Evolutionary conservation across 1,284 basidiomycete species (phyloP), one percentile per base, ranked within the genome.

Genomic region (Sporisorium graminicola): DNA sequence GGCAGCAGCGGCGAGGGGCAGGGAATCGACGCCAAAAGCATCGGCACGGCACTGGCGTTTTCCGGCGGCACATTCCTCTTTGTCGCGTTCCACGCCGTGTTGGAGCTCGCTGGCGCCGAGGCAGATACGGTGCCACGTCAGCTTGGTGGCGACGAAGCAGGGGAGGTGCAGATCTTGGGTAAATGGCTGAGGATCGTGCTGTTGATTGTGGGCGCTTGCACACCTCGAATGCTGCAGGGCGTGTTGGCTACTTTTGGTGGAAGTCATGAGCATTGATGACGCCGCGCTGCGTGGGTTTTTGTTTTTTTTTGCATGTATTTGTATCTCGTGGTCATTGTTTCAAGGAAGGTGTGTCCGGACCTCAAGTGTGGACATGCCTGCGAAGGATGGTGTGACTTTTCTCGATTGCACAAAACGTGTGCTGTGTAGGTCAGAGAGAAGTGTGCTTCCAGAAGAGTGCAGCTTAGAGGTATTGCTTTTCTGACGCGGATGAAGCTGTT

Each of bases 61-160:
- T 94, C 93, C 18, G 95, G 94, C 42, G 95, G 95, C 16, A 94
- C 94, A 1, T 98, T 98, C 86, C 88, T 98, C 31, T 98, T 95
- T 83, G 95, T 98, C 35, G 94, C 95, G 0, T 95, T 95, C 2
- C 85, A 86, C 40, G 83, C 84, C 0, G 79, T 86, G 26, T 63
- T 82, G 20, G 79, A 84, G 46, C 68, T 81, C 20, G 76, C 82
- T 2, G 73, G 75, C 2, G 62, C 55, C 1, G 66, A 73, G 16
- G 75, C 75, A 12, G 75, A 77, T 44, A 61, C 56, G 0, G 42
- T 70, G n/a, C 43, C 52, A 1, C 13, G 47, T 3, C 43, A 18
- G 3, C 12, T 7, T 14, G 42, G 20, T 4, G 51, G 14, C 1
- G 53, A 42, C 3, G 58, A 40, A 9, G 40, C 67, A 16, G 64